These are phyloP conservation scores for Circinella minor DNA, from an alignment of 371 early-diverging fungal genomes.

Conservation along the genomic window DNA sequence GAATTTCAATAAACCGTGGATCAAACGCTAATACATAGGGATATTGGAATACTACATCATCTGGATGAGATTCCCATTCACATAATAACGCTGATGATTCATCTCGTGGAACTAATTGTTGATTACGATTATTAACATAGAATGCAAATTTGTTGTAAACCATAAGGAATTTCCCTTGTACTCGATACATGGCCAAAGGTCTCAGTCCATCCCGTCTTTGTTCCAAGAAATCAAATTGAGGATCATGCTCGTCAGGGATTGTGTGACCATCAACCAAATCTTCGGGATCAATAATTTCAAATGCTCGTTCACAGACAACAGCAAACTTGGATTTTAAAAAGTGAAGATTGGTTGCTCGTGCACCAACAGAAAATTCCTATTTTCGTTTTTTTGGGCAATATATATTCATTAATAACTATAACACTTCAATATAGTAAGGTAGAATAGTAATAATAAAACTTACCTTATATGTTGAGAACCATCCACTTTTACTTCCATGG, in stretches of 20 bases:
- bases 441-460: not conserved
- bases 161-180: constrained; percentile 65
- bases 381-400: not conserved
- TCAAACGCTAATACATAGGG: constrained; percentile 87
- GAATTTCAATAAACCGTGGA: constrained; percentile 80
- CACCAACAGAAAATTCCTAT: constrained; percentile 75
- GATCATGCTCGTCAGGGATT: constrained; percentile 69
- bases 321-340: constrained; percentile 67
- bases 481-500: constrained; percentile 23
- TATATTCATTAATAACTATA: too few species aligned
- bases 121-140: constrained; percentile 70
- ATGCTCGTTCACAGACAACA: constrained; percentile 75
- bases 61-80: constrained; percentile 47
- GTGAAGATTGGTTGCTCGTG: constrained; percentile 65
- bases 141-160: constrained; percentile 91
- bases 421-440: too few species aligned
- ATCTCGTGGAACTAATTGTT: constrained; percentile 21
- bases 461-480: constrained; percentile 28
- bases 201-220: constrained; percentile 62
- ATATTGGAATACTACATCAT: constrained; percentile 58
- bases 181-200: constrained; percentile 80
- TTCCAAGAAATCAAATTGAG: constrained; percentile 72
- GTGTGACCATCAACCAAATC: constrained; percentile 52
- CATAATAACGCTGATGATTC: constrained; percentile 30
- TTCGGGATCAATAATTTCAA: constrained; percentile 74